Conservation (phyloP, 495 filamentous ascomycete species). For the Bathelium albidoporum region DNA sequence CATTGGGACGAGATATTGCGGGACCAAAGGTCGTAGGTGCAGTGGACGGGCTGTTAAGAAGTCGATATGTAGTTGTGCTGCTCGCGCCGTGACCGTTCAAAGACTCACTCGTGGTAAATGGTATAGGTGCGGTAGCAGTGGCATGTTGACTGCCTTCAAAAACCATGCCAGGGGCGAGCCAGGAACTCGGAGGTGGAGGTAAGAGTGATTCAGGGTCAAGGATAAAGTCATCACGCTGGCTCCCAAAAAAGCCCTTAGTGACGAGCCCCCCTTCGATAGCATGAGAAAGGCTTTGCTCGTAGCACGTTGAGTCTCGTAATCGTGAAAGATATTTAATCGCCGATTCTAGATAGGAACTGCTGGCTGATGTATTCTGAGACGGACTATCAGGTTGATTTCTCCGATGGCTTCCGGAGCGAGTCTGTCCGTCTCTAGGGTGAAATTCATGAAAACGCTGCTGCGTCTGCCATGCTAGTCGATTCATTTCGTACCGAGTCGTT, state of each 20-base stretch:
- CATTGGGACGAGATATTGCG: neutral
- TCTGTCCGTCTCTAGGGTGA: constrained; percentile 32
- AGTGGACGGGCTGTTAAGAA: constrained; percentile 18
- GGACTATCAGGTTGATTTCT: constrained; percentile 31
- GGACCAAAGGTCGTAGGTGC: constrained; percentile 19
- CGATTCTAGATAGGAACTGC: constrained; percentile 41
- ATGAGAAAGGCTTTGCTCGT: constrained; percentile 46
- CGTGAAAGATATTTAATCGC: constrained; percentile 56
- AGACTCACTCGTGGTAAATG: too few species aligned
- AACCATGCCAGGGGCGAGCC: constrained; percentile 53
- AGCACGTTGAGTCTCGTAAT: constrained; percentile 45
- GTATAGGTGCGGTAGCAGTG: too few species aligned
- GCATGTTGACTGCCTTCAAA: constrained; percentile 56
- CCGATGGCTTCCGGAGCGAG: constrained; percentile 41
- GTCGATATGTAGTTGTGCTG: constrained; percentile 22
- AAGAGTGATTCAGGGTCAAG: constrained; percentile 45
- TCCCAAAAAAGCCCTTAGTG: constrained; percentile 40
- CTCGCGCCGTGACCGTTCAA: neutral
- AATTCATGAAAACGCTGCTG: constrained; percentile 16
- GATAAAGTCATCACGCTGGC: constrained; percentile 51
- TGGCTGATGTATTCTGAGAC: constrained; percentile 20
- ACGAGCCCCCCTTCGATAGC: constrained; percentile 38
- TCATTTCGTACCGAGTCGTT: constrained; percentile 10
- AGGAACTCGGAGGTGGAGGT: constrained; percentile 50
- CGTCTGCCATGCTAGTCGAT: constrained; percentile 16